Evolutionary conservation across 2,329 filamentous ascomycete species (phyloP), one percentile per base, ranked within the genome.

Genomic region (Diplodia mutila): DNA sequence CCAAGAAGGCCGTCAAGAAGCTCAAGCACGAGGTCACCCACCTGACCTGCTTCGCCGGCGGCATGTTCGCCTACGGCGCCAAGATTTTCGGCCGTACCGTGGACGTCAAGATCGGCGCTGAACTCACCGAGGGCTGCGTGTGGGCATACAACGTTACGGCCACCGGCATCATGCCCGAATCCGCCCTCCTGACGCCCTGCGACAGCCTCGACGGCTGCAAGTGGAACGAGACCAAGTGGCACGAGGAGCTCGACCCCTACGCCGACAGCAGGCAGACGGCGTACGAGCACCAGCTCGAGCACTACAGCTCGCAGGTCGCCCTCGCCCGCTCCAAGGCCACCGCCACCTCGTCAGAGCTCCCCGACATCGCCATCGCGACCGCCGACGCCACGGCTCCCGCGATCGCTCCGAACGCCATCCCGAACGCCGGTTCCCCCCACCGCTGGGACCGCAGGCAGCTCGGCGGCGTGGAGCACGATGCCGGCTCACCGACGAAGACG

Each of bases 11-110:
- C 63, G 64, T 72, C 29, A 51, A 63, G 29, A 51, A 34, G 46
- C 72, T 82, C 0, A 72, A 78, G 52, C 71, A 75, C 1, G 78
- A 82, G 48, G 78, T 81, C 12, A 86, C 89, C 68, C 91, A 93
- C 74, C 80, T 92, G 1, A 85, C 85, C 3, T 93, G 90, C 77
- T 93, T 91, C 74, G 82, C 86, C 3, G 90, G 90, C 7, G 91
- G 90, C 11, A 89, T 90, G 82, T 89, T 91, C 54, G 90, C 83
- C 1, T 83, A 93, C 42, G 89, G 86, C 1, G 87, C 90, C 1
- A 86, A 85, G 69, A 80, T 92, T 29, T 86, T 91, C 70, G 73
- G 82, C 54, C 81, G 80, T 1, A 80, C 81, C 0, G 81, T 85
- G 4, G 86, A 90, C 48, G 75, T 90, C 8, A 79, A 83, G 2